phyloP scores from a whole-genome alignment of 1,284 basidiomycete genomes.

The Puccinia hordei region DNA sequence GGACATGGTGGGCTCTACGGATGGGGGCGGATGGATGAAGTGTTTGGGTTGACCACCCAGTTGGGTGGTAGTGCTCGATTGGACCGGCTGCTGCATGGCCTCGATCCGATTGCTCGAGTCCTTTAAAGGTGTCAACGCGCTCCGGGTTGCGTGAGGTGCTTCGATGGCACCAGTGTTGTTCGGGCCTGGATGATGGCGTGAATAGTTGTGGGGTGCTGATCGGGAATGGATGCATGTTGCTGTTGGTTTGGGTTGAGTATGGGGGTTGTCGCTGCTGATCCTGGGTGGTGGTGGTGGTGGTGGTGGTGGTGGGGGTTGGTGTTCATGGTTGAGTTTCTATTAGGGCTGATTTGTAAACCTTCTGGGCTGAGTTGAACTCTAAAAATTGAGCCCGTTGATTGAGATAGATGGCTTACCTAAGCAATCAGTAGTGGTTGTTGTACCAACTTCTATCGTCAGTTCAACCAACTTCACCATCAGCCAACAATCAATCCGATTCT shows the following conservation, averaged over 20 bases:
- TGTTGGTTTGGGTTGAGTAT: neutral
- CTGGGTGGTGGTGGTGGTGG: neutral
- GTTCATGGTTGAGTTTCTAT: no score
- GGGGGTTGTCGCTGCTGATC: neutral
- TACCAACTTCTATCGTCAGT: no score
- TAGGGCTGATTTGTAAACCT: neutral
- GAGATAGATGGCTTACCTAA: no score
- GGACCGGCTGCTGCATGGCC: neutral
- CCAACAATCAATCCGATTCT: no score
- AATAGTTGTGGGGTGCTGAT: neutral
- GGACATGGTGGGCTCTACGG: slow-evolving; percentile 46
- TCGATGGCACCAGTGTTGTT: neutral
- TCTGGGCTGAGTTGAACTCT: slow-evolving; percentile 8
- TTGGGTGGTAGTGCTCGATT: no score
- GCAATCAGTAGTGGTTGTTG: no score
- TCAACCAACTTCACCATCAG: no score
- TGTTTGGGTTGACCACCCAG: neutral
- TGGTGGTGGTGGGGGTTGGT: neutral
- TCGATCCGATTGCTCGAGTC: neutral
- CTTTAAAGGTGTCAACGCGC: neutral
- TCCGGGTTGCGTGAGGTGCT: neutral
- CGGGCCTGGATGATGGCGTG: neutral
- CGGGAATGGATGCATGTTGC: neutral
- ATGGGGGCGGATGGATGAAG: neutral
- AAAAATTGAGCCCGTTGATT: no score